Conservation (phyloP, 2,329 filamentous ascomycete species). For the Venturia asperata region DNA sequence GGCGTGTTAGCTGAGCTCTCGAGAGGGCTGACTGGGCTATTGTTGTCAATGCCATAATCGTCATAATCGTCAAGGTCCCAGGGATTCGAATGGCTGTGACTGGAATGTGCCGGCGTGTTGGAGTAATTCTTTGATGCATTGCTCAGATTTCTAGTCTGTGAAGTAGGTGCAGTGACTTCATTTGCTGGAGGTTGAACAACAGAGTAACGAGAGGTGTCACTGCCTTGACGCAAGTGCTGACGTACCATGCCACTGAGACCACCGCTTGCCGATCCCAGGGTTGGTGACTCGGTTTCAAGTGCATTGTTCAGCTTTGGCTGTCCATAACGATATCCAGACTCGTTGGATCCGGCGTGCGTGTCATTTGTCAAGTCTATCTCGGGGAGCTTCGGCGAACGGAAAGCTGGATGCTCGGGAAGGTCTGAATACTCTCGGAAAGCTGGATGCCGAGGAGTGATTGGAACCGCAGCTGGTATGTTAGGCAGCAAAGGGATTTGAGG, state of each 20-base stretch:
- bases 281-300: background rate
- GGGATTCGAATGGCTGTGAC: slow-evolving; percentile 46
- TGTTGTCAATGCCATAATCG: slow-evolving; percentile 33
- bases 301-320: background rate
- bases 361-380: background rate
- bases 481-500: background rate
- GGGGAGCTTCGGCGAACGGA: slow-evolving; percentile 7
- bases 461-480: background rate
- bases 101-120: slow-evolving; percentile 39
- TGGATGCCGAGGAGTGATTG: slow-evolving; percentile 5
- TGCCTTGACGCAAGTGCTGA: slow-evolving; percentile 75
- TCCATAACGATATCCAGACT: background rate
- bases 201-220: slow-evolving; percentile 74
- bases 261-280: slow-evolving; percentile 1
- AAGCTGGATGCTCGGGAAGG: slow-evolving; percentile 10
- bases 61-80: slow-evolving; percentile 49
- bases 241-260: slow-evolving; percentile 77
- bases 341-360: background rate
- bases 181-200: slow-evolving; percentile 37
- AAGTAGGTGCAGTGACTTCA: slow-evolving; percentile 29
- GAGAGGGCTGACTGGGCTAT: slow-evolving; percentile 32
- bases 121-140: slow-evolving; percentile 26
- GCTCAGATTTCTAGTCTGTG: slow-evolving; percentile 30
- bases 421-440: slow-evolving; percentile 7
- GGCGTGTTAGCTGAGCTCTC: slow-evolving; percentile 24